phyloP scores from a whole-genome alignment of 2,329 filamentous ascomycete genomes.

The Clarireedia sp. region DNA sequence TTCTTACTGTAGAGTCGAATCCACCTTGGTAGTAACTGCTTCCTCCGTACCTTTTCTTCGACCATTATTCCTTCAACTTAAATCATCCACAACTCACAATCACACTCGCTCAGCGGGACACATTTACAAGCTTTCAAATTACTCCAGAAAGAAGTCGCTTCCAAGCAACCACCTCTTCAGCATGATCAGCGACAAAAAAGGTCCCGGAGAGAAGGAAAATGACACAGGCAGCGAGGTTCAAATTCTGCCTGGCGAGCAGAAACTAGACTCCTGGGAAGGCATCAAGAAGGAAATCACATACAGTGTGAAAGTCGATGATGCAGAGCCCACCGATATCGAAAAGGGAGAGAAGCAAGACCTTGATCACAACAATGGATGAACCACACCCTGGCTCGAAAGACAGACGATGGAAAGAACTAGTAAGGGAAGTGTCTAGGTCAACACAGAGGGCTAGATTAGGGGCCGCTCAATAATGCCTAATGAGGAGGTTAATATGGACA shows the following conservation, averaged over 20 bases:
- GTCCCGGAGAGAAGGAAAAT: neutral
- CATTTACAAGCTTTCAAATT: neutral
- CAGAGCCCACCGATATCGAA: neutral
- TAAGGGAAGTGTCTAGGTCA: neutral
- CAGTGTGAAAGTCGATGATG: neutral
- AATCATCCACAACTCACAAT: neutral
- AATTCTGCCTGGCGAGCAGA: neutral
- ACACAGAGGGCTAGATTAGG: too few relatives aligned
- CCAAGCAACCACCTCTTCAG: neutral
- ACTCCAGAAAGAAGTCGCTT: neutral
- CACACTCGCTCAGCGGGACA: neutral
- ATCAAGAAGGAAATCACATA: constrained; percentile 2
- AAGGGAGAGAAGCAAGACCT: neutral
- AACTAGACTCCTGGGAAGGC: neutral
- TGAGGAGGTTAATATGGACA: too few relatives aligned
- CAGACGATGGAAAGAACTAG: neutral
- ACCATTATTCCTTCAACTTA: constrained; percentile 10
- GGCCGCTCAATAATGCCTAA: too few relatives aligned
- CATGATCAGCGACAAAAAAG: neutral
- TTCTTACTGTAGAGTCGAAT: constrained; percentile 11
- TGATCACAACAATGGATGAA: neutral
- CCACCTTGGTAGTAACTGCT: constrained; percentile 14
- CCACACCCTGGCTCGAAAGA: too few relatives aligned
- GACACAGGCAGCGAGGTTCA: neutral
- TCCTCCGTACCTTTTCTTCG: constrained; percentile 16